Conservation (phyloP, 495 filamentous ascomycete genomes). For the Penicillium simplicissimum region DNA sequence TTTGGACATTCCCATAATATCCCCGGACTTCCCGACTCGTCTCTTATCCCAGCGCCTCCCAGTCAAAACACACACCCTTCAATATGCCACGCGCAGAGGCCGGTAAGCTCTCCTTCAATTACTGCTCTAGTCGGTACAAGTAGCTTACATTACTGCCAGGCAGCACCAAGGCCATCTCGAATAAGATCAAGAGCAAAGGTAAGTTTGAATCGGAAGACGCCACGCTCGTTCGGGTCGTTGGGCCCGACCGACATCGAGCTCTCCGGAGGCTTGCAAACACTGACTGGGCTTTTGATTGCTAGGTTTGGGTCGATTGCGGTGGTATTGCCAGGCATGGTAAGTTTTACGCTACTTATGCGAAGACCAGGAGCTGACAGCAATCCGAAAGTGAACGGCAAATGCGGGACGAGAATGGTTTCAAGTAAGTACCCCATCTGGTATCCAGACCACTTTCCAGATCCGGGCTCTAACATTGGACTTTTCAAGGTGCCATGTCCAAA, state of each 20-base stretch:
- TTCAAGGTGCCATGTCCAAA: conserved; percentile 63
- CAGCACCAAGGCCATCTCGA: conserved; percentile 78
- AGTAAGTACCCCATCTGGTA: conserved; percentile 12
- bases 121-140: background rate
- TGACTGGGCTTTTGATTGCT: conserved; percentile 39
- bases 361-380: background rate
- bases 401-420: conserved; percentile 57
- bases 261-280: background rate
- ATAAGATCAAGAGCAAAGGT: conserved; percentile 70
- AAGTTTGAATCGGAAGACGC: background rate
- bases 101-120: conserved; percentile 29
- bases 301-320: conserved; percentile 81
- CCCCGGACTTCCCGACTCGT: background rate
- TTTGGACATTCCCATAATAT: background rate
- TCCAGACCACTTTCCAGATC: background rate
- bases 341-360: background rate
- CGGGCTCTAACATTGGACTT: background rate
- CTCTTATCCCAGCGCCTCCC: background rate
- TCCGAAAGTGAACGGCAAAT: conserved; percentile 31
- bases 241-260: background rate
- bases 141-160: conserved; percentile 30
- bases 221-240: background rate
- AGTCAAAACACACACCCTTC: conserved; percentile 6
- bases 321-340: conserved; percentile 61
- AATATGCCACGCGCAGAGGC: conserved; percentile 94